Conservation (phyloP, 768 basidiomycete genomes). For the Fomitopsis pulvina region DNA sequence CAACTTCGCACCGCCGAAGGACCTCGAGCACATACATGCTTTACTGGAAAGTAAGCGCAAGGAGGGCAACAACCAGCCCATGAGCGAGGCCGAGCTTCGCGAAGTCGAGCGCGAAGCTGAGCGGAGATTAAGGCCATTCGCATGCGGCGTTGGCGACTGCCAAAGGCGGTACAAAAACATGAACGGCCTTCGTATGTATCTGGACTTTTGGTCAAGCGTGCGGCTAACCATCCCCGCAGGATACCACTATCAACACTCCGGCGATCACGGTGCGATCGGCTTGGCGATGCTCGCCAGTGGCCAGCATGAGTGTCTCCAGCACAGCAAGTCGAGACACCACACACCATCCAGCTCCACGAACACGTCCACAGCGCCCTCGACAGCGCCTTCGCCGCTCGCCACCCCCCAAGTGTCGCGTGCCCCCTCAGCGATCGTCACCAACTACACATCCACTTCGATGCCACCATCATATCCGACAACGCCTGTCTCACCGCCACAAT, state of each 20-base stretch:
- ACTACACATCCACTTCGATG: not conserved
- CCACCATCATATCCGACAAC: conserved; percentile 8
- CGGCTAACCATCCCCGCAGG: conserved; percentile 19
- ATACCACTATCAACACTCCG: conserved; percentile 96
- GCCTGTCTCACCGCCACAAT: conserved; percentile 3
- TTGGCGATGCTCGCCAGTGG: conserved; percentile 77
- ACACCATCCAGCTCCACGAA: conserved; percentile 14
- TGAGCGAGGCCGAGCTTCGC: conserved; percentile 51
- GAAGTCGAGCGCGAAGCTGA: conserved; percentile 84
- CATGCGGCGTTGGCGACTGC: conserved; percentile 84
- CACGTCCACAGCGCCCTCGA: conserved; percentile 3
- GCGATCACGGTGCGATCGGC: conserved; percentile 90
- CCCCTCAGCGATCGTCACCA: not conserved
- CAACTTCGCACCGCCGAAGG: conserved; percentile 88
- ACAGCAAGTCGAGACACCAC: conserved; percentile 20
- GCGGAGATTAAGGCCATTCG: conserved; percentile 74
- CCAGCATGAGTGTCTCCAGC: conserved; percentile 47
- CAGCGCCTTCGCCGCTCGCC: conserved; percentile 11
- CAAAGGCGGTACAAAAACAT: conserved; percentile 94
- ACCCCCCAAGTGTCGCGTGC: conserved; percentile 12
- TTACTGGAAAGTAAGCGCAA: conserved; percentile 47
- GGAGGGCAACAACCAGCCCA: conserved; percentile 31
- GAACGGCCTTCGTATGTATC: conserved; percentile 69
- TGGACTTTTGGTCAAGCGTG: conserved; percentile 1
- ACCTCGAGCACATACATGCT: conserved; percentile 70